Evolutionary conservation across 2,329 filamentous ascomycete species (phyloP).

Genomic region (Corinectria fuckeliana): DNA sequence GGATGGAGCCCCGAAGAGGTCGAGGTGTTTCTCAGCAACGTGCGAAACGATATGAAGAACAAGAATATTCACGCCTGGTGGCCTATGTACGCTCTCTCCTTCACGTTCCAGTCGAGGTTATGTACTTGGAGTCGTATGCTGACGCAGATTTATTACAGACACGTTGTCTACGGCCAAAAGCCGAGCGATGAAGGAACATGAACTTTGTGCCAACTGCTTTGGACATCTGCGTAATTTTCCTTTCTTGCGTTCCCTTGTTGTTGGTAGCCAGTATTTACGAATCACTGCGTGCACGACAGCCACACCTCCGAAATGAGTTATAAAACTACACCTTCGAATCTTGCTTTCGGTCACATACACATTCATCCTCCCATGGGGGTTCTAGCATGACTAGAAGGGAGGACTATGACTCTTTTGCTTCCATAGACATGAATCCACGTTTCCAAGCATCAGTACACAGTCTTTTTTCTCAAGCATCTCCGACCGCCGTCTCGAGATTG

Average conservation of each 20-base stretch:
- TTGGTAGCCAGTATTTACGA: neutral
- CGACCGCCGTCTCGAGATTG: conserved; percentile 1
- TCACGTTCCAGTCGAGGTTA: too few species aligned
- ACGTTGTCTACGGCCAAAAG: conserved; percentile 36
- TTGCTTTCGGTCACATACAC: neutral
- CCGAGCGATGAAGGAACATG: conserved; percentile 10
- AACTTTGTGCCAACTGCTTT: neutral
- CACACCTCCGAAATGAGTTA: neutral
- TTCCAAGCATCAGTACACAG: neutral
- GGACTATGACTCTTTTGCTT: neutral
- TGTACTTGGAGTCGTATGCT: rapidly evolving
- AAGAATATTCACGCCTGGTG: conserved; percentile 47
- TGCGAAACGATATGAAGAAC: conserved; percentile 44
- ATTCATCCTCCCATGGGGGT: neutral
- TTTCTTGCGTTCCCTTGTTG: neutral
- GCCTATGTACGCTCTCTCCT: conserved; percentile 42
- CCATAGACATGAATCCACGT: neutral
- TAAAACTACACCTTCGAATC: neutral
- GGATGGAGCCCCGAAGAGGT: conserved; percentile 45
- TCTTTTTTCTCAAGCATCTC: neutral
- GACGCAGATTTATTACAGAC: conserved; percentile 3
- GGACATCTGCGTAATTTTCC: neutral
- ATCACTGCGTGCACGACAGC: neutral
- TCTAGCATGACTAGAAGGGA: neutral
- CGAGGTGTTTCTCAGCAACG: conserved; percentile 42